A percentile compares a stretch with the other conserved stretches of the same genome.
These are phyloP conservation scores for Medicago truncatula DNA, from an alignment of 306 rosid genomes.

Conservation along the genomic window MtrunA17r5.0-ANR NC_053042.1:56554501-56555000, in stretches of 20 bases:
- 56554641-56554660: slow-evolving; percentile 19
- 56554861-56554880: neutral
- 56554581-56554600: slow-evolving; percentile 1
- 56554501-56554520: slow-evolving; percentile 90
- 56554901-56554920: slow-evolving; percentile 10
- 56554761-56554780: neutral
- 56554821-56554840: neutral
- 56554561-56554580: slow-evolving; percentile 24
- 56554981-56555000: neutral
- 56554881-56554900: slow-evolving; percentile 1
- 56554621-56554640: slow-evolving; percentile 16
- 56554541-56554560: slow-evolving; percentile 21
- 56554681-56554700: slow-evolving; percentile 1
- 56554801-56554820: neutral
- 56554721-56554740: neutral
- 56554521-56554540: slow-evolving; percentile 74
- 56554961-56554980: neutral
- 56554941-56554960: slow-evolving; percentile 7
- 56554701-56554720: neutral
- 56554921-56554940: neutral
- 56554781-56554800: slow-evolving; percentile 2
- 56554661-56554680: slow-evolving; percentile 26
- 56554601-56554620: slow-evolving; percentile 10
- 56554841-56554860: neutral
- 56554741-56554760: neutral